Base-by-base conservation (phyloP, 257 asterid species). In the Salvia hispanica region DNA sequence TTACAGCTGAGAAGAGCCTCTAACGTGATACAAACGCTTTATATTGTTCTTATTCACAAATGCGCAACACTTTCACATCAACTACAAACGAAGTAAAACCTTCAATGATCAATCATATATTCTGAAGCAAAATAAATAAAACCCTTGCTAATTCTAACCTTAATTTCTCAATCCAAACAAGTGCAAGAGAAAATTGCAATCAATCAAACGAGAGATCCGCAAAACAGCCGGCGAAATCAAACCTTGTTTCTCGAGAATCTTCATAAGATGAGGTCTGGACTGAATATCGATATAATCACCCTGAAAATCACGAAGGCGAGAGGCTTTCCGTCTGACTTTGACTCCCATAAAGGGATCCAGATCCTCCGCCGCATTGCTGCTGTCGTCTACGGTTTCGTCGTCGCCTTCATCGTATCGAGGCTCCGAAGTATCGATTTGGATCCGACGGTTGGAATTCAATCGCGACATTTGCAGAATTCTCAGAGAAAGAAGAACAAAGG, bases 171-270 rank as follows among this genome's bases (percentile, higher is more conserved):
- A 25, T 25, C 31, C 31, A 25, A 25, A 25, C 31, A 25, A 25
- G 2, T 25, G 31, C 31, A 25, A 25, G 31, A 25, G 31, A 25
- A 25, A 25, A 25, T 25, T 25, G 12, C 45, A 3, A 44, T 46
- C 72, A 18, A 70, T 15, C 58, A 52, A 62, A 37, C 15, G 13
- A 46, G 34, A 70, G 52, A 72, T 67, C 69, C 44, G 59, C 9
- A 61, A 70, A 18, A 9, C 3, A 0, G 2, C 62, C 10, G 4
- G 21, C 12, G 57, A 59, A 73, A 36, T 5, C 75, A 37, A 57
- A 83, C 99, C 99, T 85, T 94, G 99, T 60, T 90, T 91, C 34
- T 88, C 84, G 69, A 94, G 92, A 75, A 91, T 76, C 70, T 87
- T 94, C 86, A 85, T 74, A 37, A 94, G 84, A 73, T 78, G 76